Evolutionary conservation across 2,329 filamentous ascomycete genomes (phyloP), one percentile per base, ranked within the genome.

Genomic region (Fusarium nygamai): DNA sequence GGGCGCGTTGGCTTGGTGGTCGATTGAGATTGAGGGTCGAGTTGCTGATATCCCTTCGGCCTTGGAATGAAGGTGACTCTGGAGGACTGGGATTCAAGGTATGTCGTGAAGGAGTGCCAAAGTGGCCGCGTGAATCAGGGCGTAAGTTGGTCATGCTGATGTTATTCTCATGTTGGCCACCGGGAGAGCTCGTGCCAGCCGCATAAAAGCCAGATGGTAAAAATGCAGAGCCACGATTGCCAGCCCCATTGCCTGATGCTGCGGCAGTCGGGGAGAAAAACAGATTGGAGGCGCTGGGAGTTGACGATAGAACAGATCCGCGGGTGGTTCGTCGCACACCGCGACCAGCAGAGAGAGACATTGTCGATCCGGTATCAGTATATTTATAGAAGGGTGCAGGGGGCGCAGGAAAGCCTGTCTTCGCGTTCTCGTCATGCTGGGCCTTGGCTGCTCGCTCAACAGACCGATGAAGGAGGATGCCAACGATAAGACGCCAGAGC

Each of bases 201-300:
- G 94, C 92, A 80, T 98, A 98, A 84, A 97, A 98, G 3, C 96
- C 96, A 7, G 96, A 92, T 22, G 96, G 96, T 27, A 98, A 87
- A 80, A 96, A 97, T n/a, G 87, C 87, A 3, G 94, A 97, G 67
- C 89, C 90, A 61, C 95, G 92, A 76, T 90, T 90, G 58, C 87
- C 86, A 65, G 87, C 86, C 20, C 87, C 85, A 44, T 89, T 90
- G 20, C 92, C 93, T 5, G 93, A 85, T 13, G 89, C 86, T 47
- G 90, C 90, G 4, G 95, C 95, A 1, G 96, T 98, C 1, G 96
- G 96, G 13, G 95, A 98, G 86, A 98, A 99, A 89, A 99, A 99
- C 22, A 98, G 87, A 71, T 92, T 94, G 43, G 90, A 90, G 76
- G 88, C 86, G 79, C 89, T 93, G 17, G 87, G 90, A 33, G 88